These are phyloP conservation scores for Saccharum officinarum DNA, from an alignment of 176 grass and related monocot species.

Conservation along the genomic window DNA sequence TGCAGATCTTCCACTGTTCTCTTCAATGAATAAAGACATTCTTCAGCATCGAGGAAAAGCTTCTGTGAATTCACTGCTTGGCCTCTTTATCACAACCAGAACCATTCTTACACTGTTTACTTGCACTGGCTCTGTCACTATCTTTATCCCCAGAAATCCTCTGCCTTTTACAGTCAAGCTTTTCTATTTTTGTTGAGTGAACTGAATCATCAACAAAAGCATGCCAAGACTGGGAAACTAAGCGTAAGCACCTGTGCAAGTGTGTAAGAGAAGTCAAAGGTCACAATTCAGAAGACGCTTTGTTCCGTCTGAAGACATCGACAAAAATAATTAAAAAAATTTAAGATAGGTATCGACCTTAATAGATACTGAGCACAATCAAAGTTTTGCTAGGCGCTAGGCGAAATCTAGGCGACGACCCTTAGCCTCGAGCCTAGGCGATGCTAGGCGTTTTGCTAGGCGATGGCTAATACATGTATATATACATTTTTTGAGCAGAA, in stretches of 20 bases:
- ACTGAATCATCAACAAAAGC: constrained; percentile 61
- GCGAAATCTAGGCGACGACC: too few relatives aligned
- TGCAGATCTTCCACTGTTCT: constrained; percentile 74
- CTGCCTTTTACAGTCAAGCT: constrained; percentile 54
- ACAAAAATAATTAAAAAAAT: constrained; percentile 7
- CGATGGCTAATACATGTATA: too few relatives aligned
- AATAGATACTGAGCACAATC: constrained; percentile 85
- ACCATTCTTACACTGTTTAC: constrained; percentile 22
- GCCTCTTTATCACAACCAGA: background rate
- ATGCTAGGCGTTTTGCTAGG: too few relatives aligned
- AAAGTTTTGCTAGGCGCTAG: too few relatives aligned
- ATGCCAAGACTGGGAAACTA: constrained; percentile 71
- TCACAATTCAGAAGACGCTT: constrained; percentile 11
- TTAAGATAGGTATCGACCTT: constrained; percentile 49
- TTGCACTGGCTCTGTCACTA: constrained; percentile 22
- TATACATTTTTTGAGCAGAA: too few relatives aligned
- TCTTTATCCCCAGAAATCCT: constrained; percentile 47
- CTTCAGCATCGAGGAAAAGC: constrained; percentile 62
- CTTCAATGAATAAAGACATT: constrained; percentile 82
- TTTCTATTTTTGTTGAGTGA: constrained; percentile 45
- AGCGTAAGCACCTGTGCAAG: constrained; percentile 59
- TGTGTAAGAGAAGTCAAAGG: constrained; percentile 5
- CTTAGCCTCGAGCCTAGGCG: too few relatives aligned
- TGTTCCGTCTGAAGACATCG: background rate
- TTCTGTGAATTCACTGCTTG: constrained; percentile 24